Conservation (phyloP, 2,329 filamentous ascomycete species). For the Whalleya microplaca region DNA sequence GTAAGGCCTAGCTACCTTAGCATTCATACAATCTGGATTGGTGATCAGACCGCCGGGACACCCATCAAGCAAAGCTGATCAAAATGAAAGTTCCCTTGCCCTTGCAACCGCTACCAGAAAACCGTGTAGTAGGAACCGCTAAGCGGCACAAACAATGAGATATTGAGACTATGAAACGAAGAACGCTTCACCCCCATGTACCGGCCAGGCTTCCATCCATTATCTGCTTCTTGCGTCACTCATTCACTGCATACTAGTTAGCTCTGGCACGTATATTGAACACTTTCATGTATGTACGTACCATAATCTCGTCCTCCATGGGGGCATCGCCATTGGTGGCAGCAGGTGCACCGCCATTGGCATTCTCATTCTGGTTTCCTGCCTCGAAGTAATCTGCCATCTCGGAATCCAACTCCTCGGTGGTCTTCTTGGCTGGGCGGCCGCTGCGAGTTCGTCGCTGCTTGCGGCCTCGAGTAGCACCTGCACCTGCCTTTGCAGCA, state of each 20-base stretch:
- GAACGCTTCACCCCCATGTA: neutral
- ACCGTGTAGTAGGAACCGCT: slow-evolving; percentile 2
- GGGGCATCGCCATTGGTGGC: slow-evolving; percentile 57
- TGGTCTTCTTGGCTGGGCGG: slow-evolving; percentile 81
- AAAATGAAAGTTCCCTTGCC: slow-evolving; percentile 9
- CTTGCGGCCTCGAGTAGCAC: slow-evolving; percentile 52
- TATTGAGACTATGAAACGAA: slow-evolving; percentile 6
- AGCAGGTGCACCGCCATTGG: slow-evolving; percentile 51
- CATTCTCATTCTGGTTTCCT: slow-evolving; percentile 48
- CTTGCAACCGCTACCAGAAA: slow-evolving; percentile 8
- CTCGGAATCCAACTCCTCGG: slow-evolving; percentile 93
- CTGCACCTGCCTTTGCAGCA: slow-evolving; percentile 48
- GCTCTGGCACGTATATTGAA: neutral
- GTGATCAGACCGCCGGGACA: slow-evolving; percentile 5
- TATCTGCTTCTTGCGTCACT: neutral
- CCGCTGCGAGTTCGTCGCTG: slow-evolving; percentile 60
- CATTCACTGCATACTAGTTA: slow-evolving; percentile 19
- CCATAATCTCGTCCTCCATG: slow-evolving; percentile 68
- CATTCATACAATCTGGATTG: slow-evolving; percentile 4
- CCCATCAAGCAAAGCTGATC: slow-evolving; percentile 1
- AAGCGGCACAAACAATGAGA: slow-evolving; percentile 2
- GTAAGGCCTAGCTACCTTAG: slow-evolving; percentile 13
- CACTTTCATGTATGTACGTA: slow-evolving; percentile 14
- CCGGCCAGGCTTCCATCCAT: neutral
- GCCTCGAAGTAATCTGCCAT: slow-evolving; percentile 92